These are phyloP conservation scores for Cornus controversa DNA, from an alignment of 148 eudicot genomes.

Conservation along the genomic window DNA sequence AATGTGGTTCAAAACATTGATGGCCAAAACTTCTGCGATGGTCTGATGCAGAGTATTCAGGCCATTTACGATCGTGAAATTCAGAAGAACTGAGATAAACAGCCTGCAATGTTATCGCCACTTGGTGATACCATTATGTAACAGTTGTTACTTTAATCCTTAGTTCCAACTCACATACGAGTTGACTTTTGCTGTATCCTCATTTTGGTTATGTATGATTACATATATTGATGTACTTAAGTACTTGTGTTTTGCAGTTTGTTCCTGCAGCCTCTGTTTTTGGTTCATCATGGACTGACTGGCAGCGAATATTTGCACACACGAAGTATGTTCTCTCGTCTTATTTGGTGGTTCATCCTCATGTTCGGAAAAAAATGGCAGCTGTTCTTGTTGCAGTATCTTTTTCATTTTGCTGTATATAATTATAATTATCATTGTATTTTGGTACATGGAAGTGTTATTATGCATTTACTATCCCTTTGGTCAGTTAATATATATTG, in stretches of 20 bases:
- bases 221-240: background rate
- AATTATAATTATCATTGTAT: background rate
- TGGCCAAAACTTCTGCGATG: too few relatives aligned
- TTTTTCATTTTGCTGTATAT: background rate
- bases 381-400: background rate
- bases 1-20: too few relatives aligned
- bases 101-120: too few relatives aligned
- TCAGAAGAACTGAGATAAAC: too few relatives aligned
- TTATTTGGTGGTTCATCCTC: background rate
- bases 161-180: background rate
- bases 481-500: background rate
- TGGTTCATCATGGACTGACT: conserved; percentile 84
- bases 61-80: too few relatives aligned
- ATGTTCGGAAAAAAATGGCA: background rate
- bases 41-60: too few relatives aligned
- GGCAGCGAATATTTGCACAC: conserved; percentile 81
- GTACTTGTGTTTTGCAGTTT: conserved; percentile 43
- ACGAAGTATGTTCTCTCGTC: conserved; percentile 47
- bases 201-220: background rate
- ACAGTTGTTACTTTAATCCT: too few relatives aligned
- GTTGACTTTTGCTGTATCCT: conserved; percentile 5
- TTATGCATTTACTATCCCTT: background rate
- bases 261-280: conserved; percentile 85
- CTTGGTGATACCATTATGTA: too few relatives aligned
- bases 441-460: background rate